phyloP scores from a whole-genome alignment of 228 moss, liverwort and hornwort genomes.

The Sphagnum magellanicum region DNA sequence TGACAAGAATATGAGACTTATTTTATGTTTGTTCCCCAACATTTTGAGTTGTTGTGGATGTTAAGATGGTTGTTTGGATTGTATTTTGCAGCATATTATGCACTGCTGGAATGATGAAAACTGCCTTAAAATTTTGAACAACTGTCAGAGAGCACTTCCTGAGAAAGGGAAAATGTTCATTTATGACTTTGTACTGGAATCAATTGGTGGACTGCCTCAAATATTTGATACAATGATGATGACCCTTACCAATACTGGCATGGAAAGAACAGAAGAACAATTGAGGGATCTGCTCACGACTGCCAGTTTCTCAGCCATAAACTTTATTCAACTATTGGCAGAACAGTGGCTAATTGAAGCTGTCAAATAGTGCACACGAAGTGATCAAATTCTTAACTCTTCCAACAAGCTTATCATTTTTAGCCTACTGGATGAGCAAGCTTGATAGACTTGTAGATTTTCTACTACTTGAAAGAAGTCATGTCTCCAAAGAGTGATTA shows the following conservation, averaged over 20 bases:
- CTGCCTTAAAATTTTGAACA: constrained; percentile 20
- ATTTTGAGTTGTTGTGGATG: too few species aligned
- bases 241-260: constrained; percentile 20
- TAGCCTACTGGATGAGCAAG: too few species aligned
- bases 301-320: constrained; percentile 18
- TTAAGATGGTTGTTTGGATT: too few species aligned
- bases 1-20: too few species aligned
- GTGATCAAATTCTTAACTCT: too few species aligned
- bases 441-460: too few species aligned
- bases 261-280: constrained; percentile 23
- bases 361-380: too few species aligned
- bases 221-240: constrained; percentile 27
- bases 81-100: constrained; percentile 27
- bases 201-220: constrained; percentile 15
- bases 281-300: constrained; percentile 13
- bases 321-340: constrained; percentile 8
- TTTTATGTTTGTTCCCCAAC: too few species aligned
- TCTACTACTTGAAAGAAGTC: too few species aligned
- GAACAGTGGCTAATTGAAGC: too few species aligned
- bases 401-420: too few species aligned
- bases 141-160: constrained; percentile 20
- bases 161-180: constrained; percentile 24
- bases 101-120: constrained; percentile 38
- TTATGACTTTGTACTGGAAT: constrained; percentile 17
- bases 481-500: too few species aligned